Base-by-base conservation (phyloP, 2,329 filamentous ascomycete genomes). In the Diaporthe citriasiana region DNA sequence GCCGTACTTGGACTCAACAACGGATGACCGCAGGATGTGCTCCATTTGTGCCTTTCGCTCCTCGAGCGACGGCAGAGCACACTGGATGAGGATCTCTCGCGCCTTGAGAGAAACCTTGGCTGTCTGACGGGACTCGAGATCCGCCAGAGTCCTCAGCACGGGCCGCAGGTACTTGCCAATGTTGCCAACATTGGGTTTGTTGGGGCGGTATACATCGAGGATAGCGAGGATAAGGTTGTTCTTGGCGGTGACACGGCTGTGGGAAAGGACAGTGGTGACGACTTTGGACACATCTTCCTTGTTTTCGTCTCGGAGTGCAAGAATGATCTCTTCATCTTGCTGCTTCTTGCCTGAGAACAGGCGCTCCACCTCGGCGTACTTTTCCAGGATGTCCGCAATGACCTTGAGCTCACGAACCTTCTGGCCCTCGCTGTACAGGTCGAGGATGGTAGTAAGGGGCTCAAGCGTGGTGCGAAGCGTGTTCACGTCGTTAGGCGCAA, bases 101-200 rank as follows among this genome's bases (percentile, higher is more conserved):
- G 97, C 96, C 89, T 99, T 99, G 78, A 99, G 90, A 0, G 96
- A 95, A 55, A 99, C 96, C 91, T 98, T 99, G 77, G 96, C 94
- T 15, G 96, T 97, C 68, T 89, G 81, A 87, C 91, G 85, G 85
- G 94, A 95, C 84, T 97, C 95, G 19, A 99, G 91, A 82, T 99
- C 97, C 0, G 97, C 95, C 78, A 99, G 89, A 84, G 93, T 93
- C 81, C 93, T 93, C 35, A 99, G 90, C 25, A 93, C 89, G 4
- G 93, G 90, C 79, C 95, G 93, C 83, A 99, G 92, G 84, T 95
- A 91, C 84, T 97, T 98, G 82, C 90, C 93, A 72, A 98, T 92
- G 80, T 97, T 97, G 80, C 95, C 95, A 75, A 93, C 93, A 76
- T 94, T 93, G 59, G 97, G 95, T 87, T 94, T 97, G 87, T 98